Conservation (phyloP, 257 asterid species). For the Eucommia ulmoides region DNA sequence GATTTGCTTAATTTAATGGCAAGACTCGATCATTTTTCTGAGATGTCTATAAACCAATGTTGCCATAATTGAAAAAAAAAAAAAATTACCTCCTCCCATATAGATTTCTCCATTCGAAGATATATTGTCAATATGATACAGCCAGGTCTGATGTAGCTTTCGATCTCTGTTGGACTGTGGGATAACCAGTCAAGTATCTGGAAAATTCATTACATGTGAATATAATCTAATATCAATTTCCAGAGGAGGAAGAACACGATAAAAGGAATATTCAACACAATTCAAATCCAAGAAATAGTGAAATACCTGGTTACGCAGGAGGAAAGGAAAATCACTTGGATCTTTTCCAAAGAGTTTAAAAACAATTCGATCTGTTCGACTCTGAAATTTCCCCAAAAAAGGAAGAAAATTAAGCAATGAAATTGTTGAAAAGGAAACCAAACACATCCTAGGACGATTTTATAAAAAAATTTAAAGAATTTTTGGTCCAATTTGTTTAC, state of each 20-base stretch:
- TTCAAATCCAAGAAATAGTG: conserved; percentile 11
- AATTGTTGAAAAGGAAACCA: neutral
- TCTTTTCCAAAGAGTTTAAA: conserved; percentile 80
- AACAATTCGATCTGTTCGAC: conserved; percentile 76
- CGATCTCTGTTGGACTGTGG: conserved; percentile 81
- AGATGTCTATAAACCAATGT: neutral
- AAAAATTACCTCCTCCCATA: conserved; percentile 68
- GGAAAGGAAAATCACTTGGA: conserved; percentile 64
- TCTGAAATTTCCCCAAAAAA: conserved; percentile 30
- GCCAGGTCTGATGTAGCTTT: conserved; percentile 94
- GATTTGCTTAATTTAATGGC: neutral
- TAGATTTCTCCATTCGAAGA: conserved; percentile 56
- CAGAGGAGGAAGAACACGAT: conserved; percentile 3
- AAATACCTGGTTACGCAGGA: conserved; percentile 64
- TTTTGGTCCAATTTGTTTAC: neutral
- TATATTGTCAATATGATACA: conserved; percentile 76
- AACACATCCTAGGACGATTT: neutral
- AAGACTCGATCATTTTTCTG: neutral
- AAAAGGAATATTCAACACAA: conserved; percentile 7
- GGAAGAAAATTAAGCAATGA: conserved; percentile 5
- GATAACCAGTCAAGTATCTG: conserved; percentile 97
- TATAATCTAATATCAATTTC: neutral
- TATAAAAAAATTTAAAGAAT: neutral
- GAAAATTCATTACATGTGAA: conserved; percentile 8
- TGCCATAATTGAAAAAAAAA: conserved; percentile 2